These are phyloP conservation scores for Lentinula raphanica DNA, from an alignment of 768 basidiomycete genomes.

Conservation along the genomic window DNA sequence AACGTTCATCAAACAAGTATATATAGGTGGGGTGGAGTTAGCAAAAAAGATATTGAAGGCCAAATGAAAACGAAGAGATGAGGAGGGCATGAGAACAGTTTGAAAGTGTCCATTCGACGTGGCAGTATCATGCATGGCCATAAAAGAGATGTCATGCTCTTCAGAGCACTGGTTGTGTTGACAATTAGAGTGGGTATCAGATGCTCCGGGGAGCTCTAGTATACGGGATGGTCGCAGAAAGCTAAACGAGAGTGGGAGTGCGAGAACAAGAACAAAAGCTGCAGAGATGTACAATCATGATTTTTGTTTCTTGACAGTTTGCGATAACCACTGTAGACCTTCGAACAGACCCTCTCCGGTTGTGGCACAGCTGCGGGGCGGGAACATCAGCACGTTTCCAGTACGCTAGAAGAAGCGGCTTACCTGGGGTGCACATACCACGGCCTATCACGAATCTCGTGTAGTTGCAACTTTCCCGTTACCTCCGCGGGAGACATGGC, in stretches of 20 bases:
- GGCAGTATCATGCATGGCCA: constrained; percentile 32
- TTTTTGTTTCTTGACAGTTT: constrained; percentile 93
- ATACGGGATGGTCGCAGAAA: constrained; percentile 5
- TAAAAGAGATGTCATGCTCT: constrained; percentile 21
- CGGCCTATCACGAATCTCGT: constrained; percentile 93
- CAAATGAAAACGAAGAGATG: constrained; percentile 25
- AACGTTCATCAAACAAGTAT: constrained; percentile 14
- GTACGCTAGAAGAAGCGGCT: constrained; percentile 17
- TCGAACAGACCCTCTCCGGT: constrained; percentile 97
- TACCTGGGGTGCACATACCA: constrained; percentile 99
- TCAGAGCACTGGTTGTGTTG: not conserved
- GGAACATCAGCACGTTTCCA: not conserved
- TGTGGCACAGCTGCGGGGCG: constrained; percentile 72
- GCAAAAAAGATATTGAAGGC: constrained; percentile 22
- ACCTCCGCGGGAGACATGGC: constrained; percentile 99
- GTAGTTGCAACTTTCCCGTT: constrained; percentile 92
- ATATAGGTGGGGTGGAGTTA: constrained; percentile 18
- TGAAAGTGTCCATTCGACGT: constrained; percentile 6
- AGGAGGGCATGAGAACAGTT: constrained; percentile 3
- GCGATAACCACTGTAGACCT: constrained; percentile 94
- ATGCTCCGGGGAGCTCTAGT: constrained; percentile 11
- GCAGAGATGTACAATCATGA: constrained; percentile 34
- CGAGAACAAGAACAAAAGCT: constrained; percentile 10
- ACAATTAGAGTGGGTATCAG: constrained; percentile 20
- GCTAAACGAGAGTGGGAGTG: constrained; percentile 19